These are phyloP conservation scores for Mycena galericulata DNA, from an alignment of 768 basidiomycete genomes.

Conservation along the genomic window DNA sequence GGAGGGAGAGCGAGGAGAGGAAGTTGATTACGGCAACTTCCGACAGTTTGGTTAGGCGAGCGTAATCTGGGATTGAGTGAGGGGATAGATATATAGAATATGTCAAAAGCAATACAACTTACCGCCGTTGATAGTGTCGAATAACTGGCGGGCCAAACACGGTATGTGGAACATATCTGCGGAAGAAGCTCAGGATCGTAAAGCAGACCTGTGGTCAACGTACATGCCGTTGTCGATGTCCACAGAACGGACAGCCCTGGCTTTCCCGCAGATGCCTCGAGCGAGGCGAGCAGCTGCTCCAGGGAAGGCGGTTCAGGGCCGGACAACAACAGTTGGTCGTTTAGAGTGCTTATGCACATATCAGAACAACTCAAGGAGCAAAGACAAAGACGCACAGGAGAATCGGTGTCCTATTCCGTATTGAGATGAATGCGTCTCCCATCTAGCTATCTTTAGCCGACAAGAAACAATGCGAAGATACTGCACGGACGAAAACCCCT, in stretches of 20 bases:
- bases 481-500: not conserved
- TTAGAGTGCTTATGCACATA: not conserved
- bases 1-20: not conserved
- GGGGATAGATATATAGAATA: no score
- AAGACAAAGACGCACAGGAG: not conserved
- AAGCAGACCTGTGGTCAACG: not conserved
- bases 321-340: constrained; percentile 25
- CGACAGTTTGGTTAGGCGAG: not conserved
- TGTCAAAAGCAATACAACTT: no score
- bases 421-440: constrained; percentile 3
- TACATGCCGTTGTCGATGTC: constrained; percentile 12
- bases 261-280: constrained; percentile 8
- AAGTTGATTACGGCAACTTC: not conserved
- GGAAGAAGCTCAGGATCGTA: not conserved
- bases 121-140: constrained; percentile 18
- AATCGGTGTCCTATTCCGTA: constrained; percentile 4
- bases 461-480: no score
- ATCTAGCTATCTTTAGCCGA: not conserved
- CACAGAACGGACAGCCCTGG: constrained; percentile 1
- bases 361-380: not conserved
- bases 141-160: constrained; percentile 5
- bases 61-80: not conserved
- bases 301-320: constrained; percentile 23
- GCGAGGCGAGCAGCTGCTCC: not conserved
- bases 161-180: constrained; percentile 14